phyloP scores from a whole-genome alignment of 345 rosid genomes.

The Durio zibethinus region DNA sequence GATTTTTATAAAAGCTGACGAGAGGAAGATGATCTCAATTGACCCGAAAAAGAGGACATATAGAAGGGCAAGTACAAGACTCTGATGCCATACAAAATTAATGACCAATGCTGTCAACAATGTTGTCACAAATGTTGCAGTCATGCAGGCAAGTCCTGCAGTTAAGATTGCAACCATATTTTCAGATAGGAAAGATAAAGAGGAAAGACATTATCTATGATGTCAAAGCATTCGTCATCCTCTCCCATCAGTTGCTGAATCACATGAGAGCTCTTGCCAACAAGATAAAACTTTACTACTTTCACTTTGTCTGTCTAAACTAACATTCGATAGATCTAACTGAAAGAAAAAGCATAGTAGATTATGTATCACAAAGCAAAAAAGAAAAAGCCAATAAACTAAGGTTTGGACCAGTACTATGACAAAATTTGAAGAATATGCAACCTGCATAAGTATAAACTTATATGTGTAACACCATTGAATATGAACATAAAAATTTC shows the following conservation, averaged over 20 bases:
- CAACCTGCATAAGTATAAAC: not conserved
- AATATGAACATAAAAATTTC: not conserved
- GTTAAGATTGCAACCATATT: slow-evolving; percentile 14
- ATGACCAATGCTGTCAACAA: slow-evolving; percentile 69
- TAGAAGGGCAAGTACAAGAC: slow-evolving; percentile 42
- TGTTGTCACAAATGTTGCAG: slow-evolving; percentile 61
- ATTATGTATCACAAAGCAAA: not conserved
- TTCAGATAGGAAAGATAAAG: not conserved
- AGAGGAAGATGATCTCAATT: slow-evolving; percentile 62
- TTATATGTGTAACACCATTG: not conserved
- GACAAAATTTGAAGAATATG: not conserved
- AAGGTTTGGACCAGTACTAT: not conserved
- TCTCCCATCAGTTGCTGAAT: not conserved
- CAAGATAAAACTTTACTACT: not conserved
- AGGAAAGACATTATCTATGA: not conserved
- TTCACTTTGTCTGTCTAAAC: not conserved
- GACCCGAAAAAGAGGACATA: slow-evolving; percentile 62
- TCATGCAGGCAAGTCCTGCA: slow-evolving; percentile 78
- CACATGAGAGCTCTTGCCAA: not conserved
- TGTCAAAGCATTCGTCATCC: not conserved
- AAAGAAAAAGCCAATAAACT: no score
- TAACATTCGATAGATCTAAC: not conserved
- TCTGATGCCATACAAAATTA: slow-evolving; percentile 65
- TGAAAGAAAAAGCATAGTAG: not conserved
- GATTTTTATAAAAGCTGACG: slow-evolving; percentile 56